Evolutionary conservation across 306 rosid genomes (phyloP).

Genomic region (Begonia peltatifolia): DNA sequence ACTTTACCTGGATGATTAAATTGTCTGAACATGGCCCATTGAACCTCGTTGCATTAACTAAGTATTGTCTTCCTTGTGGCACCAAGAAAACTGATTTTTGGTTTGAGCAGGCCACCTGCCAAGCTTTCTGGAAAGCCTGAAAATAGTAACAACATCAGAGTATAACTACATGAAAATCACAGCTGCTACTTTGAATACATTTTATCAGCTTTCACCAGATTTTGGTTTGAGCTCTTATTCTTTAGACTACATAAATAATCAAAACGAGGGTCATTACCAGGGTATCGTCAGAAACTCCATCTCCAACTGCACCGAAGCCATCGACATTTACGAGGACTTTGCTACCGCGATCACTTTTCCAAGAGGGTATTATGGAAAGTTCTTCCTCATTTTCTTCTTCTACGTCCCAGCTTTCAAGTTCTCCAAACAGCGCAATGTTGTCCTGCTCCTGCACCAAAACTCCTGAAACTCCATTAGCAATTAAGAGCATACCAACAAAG

Average conservation of each 20-base stretch:
- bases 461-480: slow-evolving; percentile 47
- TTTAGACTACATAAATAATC: background rate
- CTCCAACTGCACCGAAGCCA: slow-evolving; percentile 78
- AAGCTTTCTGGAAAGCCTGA: slow-evolving; percentile 76
- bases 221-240: too few relatives aligned
- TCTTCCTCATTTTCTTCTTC: slow-evolving; percentile 44
- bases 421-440: slow-evolving; percentile 31
- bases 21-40: slow-evolving; percentile 64
- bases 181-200: too few relatives aligned
- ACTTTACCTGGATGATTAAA: slow-evolving; percentile 55
- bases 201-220: too few relatives aligned
- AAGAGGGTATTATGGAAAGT: slow-evolving; percentile 38
- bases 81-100: slow-evolving; percentile 57
- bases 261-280: slow-evolving; percentile 23
- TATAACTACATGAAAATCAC: background rate
- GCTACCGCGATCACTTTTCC: slow-evolving; percentile 71
- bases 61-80: slow-evolving; percentile 60
- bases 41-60: slow-evolving; percentile 75
- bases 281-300: slow-evolving; percentile 78
- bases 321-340: slow-evolving; percentile 89
- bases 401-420: slow-evolving; percentile 32
- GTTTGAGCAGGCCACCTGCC: slow-evolving; percentile 63
- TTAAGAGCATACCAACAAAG: slow-evolving; percentile 38
- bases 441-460: slow-evolving; percentile 25
- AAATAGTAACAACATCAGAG: slow-evolving; percentile 17